Evolutionary conservation across 345 rosid species (phyloP), one percentile per base, ranked within the genome.

Genomic region (Heritiera fomes): DNA sequence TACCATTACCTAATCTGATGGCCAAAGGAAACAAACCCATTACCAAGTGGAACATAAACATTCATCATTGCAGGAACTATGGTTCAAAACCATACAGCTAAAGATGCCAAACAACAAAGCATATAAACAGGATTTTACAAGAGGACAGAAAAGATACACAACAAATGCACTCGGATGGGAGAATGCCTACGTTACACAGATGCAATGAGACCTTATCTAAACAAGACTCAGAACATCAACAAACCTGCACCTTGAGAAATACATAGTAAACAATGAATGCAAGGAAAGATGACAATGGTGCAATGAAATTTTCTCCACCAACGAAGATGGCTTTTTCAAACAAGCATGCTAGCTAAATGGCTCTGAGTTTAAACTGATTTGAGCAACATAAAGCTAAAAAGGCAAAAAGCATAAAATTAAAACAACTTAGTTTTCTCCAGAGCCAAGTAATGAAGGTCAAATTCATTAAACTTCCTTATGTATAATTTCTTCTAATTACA

Each of bases 1-100:
- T 65, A 34, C 46, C 78, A 72, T 81, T 79, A 61, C 78, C 92
- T 89, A 91, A 78, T 74, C 64, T 64, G 78, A 41, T 30, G 28
- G 73, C 38, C 60, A 3, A 52, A 71, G 62, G 11, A 77, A 82
- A 83, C 28, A 60, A 47, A 38, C 60, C 80, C 55, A 79, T 69
- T 56, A 34, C 38, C 38, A 69, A 77, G n/a, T 14, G 23, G 53
- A 75, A 56, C 17, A 76, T 38, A 64, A 64, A 9, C 46, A 64
- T 63, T 64, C 17, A 13, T 49, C 40, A 46, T 5, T 49, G 32
- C 20, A 50, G 8, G 5, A 58, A 68, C 52, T 23, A 59, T n/a
- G 9, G 64, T 4, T 10, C 17, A 45, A 34, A 70, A 43, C 68
- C n/a, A 71, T 43, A 43, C 8, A 45, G 40, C 43, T 20, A 23